Evolutionary conservation across 768 basidiomycete species (phyloP).

Genomic region (Leucocoprinus leucothites): DNA sequence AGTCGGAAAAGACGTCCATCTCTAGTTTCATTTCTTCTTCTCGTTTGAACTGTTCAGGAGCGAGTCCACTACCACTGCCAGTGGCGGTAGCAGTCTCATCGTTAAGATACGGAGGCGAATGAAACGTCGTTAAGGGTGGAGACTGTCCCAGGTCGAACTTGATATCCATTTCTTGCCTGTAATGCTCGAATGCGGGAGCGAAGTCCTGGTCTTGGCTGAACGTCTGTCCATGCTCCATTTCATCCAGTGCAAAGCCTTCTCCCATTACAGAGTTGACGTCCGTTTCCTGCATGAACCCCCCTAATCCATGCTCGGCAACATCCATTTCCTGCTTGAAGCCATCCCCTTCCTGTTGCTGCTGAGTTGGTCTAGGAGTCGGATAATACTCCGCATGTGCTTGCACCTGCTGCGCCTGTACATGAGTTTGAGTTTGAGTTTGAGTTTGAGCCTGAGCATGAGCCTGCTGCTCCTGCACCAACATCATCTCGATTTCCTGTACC

Average conservation of each 20-base stretch:
- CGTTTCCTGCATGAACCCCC: not conserved
- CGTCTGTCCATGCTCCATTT: too few relatives aligned
- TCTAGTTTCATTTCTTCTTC: conserved; percentile 8
- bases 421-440: not conserved
- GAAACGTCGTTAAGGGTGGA: not conserved
- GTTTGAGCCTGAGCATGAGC: not conserved
- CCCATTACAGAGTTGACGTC: too few relatives aligned
- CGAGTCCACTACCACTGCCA: not conserved
- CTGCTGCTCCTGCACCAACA: not conserved
- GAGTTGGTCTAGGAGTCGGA: not conserved
- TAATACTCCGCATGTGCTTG: not conserved
- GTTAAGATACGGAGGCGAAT: not conserved
- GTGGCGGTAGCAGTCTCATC: not conserved
- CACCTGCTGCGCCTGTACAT: not conserved
- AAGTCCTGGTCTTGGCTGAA: too few relatives aligned
- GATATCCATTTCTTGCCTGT: not conserved
- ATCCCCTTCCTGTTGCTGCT: not conserved
- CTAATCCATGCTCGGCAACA: not conserved
- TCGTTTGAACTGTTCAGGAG: not conserved
- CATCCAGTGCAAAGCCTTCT: too few relatives aligned
- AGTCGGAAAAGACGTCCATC: not conserved
- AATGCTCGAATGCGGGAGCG: not conserved
- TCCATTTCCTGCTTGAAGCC: not conserved
- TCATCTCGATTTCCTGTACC: conserved; percentile 43
- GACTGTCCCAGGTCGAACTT: not conserved